Evolutionary conservation across 345 rosid species (phyloP).

Genomic region (Rhodamnia rubescens): DNA sequence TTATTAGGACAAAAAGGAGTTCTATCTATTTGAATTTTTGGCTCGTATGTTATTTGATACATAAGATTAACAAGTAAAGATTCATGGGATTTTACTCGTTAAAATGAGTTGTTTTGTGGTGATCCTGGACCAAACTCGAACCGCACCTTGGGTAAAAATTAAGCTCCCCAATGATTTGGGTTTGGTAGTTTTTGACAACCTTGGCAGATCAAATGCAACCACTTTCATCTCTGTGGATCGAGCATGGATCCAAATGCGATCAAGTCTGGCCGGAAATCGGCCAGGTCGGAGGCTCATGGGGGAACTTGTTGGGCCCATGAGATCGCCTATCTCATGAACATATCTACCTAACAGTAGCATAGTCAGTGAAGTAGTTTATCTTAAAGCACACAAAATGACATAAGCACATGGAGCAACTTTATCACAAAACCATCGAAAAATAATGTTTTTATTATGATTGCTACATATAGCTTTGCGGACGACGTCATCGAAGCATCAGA

Average conservation of each 20-base stretch:
- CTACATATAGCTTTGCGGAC: conserved; percentile 27
- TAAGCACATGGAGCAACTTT: not conserved
- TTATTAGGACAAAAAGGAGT: not conserved
- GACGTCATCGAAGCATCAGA: conserved; percentile 42
- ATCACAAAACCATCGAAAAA: not conserved
- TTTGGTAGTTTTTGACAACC: not conserved
- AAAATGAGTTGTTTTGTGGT: not conserved
- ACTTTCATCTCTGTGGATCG: not conserved
- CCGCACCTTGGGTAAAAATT: not conserved
- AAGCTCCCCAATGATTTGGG: not conserved
- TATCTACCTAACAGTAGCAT: not conserved
- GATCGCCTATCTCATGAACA: not conserved
- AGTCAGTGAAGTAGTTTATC: not conserved
- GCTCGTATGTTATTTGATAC: not conserved
- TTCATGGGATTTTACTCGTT: not conserved
- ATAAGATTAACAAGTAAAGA: not conserved
- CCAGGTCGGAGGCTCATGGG: not conserved
- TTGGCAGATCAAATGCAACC: not conserved
- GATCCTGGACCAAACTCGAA: not conserved
- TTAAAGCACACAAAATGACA: not conserved
- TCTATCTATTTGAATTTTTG: not conserved
- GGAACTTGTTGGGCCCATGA: not conserved
- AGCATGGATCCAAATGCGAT: not conserved
- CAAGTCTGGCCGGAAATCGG: not conserved
- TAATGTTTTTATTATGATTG: not conserved